These are phyloP conservation scores for Populus simonii DNA, from an alignment of 345 rosid genomes.

Conservation along the genomic window DNA sequence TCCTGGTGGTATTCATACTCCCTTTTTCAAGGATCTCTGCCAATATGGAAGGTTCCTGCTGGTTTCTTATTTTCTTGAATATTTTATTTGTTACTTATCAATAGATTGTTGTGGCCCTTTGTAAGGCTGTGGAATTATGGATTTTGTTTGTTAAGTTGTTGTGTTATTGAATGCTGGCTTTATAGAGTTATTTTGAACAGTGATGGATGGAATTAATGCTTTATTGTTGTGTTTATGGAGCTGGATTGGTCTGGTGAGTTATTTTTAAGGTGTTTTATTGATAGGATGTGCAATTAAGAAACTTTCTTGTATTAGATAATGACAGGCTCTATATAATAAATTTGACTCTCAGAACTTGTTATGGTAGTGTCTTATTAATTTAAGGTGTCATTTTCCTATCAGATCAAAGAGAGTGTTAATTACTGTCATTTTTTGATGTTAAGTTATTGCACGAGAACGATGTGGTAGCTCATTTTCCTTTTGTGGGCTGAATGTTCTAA, in stretches of 20 bases:
- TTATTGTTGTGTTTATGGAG: neutral
- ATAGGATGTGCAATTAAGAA: neutral
- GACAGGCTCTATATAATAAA: conserved; percentile 6
- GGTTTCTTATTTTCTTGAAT: neutral
- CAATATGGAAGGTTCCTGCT: conserved; percentile 31
- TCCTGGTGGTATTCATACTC: conserved; percentile 15
- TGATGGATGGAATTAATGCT: neutral
- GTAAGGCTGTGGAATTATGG: neutral
- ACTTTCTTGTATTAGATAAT: neutral
- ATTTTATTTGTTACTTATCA: too few species aligned
- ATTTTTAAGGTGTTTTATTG: neutral
- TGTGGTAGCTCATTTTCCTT: neutral
- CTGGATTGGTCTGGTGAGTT: neutral
- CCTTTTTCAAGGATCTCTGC: conserved; percentile 29
- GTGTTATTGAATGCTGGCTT: neutral
- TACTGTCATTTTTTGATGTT: neutral
- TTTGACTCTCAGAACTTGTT: neutral
- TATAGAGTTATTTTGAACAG: neutral
- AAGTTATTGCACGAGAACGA: neutral
- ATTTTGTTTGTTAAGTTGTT: neutral
- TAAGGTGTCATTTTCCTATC: conserved; percentile 10
- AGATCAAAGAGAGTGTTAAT: neutral
- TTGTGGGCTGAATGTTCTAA: neutral
- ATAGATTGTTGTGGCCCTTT: neutral
- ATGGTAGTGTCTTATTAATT: neutral